Percentiles rank a stretch among this genome's conserved stretches.
phyloP scores from a whole-genome alignment of 306 rosid species.

The Casuarina cunninghamiana region DNA sequence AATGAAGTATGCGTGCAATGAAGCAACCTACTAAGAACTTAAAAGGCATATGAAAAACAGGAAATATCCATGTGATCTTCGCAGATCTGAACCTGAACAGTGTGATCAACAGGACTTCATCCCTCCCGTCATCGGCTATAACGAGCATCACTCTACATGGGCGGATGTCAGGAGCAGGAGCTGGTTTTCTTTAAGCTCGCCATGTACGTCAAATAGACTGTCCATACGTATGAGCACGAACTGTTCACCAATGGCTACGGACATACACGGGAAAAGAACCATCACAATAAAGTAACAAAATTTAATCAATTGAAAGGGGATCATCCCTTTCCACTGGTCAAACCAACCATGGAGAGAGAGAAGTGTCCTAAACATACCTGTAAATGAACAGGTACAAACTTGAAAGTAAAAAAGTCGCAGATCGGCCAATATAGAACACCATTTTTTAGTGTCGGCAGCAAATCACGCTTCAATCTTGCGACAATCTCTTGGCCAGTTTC shows the following conservation, averaged over 20 bases:
- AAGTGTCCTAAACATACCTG: slow-evolving; percentile 47
- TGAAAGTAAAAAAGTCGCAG: slow-evolving; percentile 73
- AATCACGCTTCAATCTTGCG: slow-evolving; percentile 60
- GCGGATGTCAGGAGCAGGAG: not conserved
- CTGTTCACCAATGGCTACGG: slow-evolving; percentile 78
- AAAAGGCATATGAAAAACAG: not conserved
- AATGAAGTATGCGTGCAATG: no score
- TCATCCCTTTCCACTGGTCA: not conserved
- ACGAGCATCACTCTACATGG: not conserved
- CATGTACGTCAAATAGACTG: slow-evolving; percentile 75
- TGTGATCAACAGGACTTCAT: not conserved
- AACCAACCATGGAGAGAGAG: not conserved
- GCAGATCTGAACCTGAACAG: not conserved
- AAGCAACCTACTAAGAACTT: not conserved
- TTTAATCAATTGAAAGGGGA: slow-evolving; percentile 6
- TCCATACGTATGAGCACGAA: slow-evolving; percentile 67
- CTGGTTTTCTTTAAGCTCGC: slow-evolving; percentile 51
- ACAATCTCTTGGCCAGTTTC: slow-evolving; percentile 49
- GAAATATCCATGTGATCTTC: not conserved
- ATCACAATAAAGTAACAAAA: slow-evolving; percentile 8
- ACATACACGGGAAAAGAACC: slow-evolving; percentile 2
- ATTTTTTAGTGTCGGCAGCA: slow-evolving; percentile 61
- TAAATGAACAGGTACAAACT: slow-evolving; percentile 58
- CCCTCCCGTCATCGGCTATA: not conserved
- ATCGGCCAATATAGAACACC: slow-evolving; percentile 67